These are phyloP conservation scores for Dittrichia graveolens DNA, from an alignment of 129 eudicot genomes.

Conservation along the genomic window DNA sequence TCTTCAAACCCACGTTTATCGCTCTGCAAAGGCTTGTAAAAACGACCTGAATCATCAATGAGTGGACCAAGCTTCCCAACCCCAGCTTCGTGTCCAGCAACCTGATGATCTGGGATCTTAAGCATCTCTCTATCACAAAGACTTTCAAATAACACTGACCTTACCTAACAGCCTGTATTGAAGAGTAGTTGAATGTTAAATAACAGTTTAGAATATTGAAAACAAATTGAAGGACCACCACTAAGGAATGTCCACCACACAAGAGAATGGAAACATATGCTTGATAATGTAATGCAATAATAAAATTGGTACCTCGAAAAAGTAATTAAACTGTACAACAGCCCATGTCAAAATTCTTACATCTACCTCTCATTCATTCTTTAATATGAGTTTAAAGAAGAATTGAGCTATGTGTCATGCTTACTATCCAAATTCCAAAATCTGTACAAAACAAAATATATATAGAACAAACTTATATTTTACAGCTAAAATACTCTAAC, in stretches of 20 bases:
- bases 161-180: neutral
- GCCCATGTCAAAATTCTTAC: no score
- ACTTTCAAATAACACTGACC: neutral
- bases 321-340: no score
- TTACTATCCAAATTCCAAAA: no score
- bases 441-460: no score
- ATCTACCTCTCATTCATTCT: no score
- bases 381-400: no score
- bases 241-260: neutral
- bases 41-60: constrained; percentile 70
- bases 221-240: constrained; percentile 16
- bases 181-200: neutral
- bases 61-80: constrained; percentile 77
- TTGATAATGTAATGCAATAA: no score
- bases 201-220: constrained; percentile 7
- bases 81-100: constrained; percentile 81
- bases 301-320: no score
- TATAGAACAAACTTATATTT: no score
- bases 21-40: constrained; percentile 88
- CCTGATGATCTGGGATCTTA: constrained; percentile 78
- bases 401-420: no score
- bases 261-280: constrained; percentile 20
- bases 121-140: constrained; percentile 45
- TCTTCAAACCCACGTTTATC: constrained; percentile 72
- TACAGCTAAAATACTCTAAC: no score